These are phyloP conservation scores for Beta lomatogona DNA, from an alignment of 179 eudicot species.

Conservation along the genomic window DNA sequence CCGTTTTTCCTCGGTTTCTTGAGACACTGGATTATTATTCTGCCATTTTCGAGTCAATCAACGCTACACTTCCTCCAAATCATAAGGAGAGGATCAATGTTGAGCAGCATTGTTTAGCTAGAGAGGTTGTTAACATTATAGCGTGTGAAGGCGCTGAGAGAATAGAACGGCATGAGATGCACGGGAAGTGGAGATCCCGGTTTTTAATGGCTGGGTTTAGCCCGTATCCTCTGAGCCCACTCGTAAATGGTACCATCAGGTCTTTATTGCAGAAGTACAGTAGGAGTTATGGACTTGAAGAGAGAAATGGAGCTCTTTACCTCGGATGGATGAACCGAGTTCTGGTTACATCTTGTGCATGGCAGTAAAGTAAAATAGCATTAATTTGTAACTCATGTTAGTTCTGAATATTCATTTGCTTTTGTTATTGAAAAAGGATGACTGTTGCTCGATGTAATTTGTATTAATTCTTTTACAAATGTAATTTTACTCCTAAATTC, in stretches of 20 bases:
- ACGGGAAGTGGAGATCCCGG: constrained; percentile 54
- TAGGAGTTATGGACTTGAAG: constrained; percentile 41
- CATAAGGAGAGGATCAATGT: constrained; percentile 48
- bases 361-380: constrained; percentile 32
- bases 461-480: constrained; percentile 6
- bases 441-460: background rate
- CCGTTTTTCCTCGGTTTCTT: constrained; percentile 45
- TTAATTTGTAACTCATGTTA: background rate
- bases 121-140: constrained; percentile 50
- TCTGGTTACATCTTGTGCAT: constrained; percentile 48
- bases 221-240: constrained; percentile 42
- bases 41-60: constrained; percentile 55
- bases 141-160: constrained; percentile 65
- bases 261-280: constrained; percentile 39
- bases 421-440: background rate
- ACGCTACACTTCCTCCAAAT: constrained; percentile 39
- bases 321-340: constrained; percentile 55
- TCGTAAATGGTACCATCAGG: constrained; percentile 43
- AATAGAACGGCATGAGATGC: constrained; percentile 51
- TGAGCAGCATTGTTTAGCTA: constrained; percentile 59
- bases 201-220: constrained; percentile 51
- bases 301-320: constrained; percentile 46
- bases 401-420: background rate
- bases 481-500: background rate
- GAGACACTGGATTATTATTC: constrained; percentile 42